phyloP scores from a whole-genome alignment of 2,329 filamentous ascomycete genomes.

The Phialocephala subalpina region DNA sequence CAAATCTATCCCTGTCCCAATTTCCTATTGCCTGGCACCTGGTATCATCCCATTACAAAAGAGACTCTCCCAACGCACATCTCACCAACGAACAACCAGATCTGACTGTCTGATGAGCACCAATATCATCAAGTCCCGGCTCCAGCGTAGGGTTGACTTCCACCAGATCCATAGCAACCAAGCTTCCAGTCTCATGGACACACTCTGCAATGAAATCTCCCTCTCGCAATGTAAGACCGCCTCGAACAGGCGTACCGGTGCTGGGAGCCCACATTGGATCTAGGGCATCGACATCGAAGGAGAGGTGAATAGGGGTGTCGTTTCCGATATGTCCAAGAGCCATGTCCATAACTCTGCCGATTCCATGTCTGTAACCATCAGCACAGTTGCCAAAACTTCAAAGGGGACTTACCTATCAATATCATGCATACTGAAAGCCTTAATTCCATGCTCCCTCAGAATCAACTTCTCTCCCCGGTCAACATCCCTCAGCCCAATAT shows the following conservation, averaged over 20 bases:
- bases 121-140: slow-evolving; percentile 59
- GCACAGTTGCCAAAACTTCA: slow-evolving; percentile 8
- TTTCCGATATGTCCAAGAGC: slow-evolving; percentile 93
- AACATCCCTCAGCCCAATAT: slow-evolving; percentile 94
- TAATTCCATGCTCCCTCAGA: slow-evolving; percentile 86
- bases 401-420: slow-evolving; percentile 75
- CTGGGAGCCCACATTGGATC: slow-evolving; percentile 97
- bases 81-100: slow-evolving; percentile 91
- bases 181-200: slow-evolving; percentile 80
- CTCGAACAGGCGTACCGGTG: slow-evolving; percentile 93
- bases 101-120: slow-evolving; percentile 85
- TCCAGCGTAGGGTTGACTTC: slow-evolving; percentile 82
- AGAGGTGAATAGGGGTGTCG: slow-evolving; percentile 96
- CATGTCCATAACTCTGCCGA: slow-evolving; percentile 97
- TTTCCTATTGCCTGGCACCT: neutral
- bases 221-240: slow-evolving; percentile 91
- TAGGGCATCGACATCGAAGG: slow-evolving; percentile 95
- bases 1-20: neutral
- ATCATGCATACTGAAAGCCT: slow-evolving; percentile 98
- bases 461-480: slow-evolving; percentile 95
- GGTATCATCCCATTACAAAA: slow-evolving; percentile 64
- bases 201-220: slow-evolving; percentile 96
- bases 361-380: slow-evolving; percentile 73
- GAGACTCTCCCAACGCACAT: slow-evolving; percentile 89
- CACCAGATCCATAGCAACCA: slow-evolving; percentile 83